A percentile compares a stretch with the other conserved stretches of the same genome.
Conservation (phyloP, 345 rosid genomes). For the Pugionium cornutum region DNA sequence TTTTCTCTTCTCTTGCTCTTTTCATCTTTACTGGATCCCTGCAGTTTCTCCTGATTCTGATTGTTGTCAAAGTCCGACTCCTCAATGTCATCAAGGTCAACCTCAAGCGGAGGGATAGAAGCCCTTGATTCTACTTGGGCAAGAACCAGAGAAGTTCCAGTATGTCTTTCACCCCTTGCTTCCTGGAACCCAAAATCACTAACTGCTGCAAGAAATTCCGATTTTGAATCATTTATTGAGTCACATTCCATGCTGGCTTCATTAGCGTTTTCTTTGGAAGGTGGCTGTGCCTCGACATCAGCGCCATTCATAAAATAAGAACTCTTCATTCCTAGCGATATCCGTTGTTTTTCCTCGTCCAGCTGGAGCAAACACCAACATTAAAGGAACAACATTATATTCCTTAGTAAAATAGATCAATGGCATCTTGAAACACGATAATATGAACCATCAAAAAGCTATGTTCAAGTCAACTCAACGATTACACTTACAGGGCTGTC, state of each 20-base stretch:
- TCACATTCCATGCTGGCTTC: conserved; percentile 48
- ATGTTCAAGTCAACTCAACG: conserved; percentile 1
- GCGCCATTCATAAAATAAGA: conserved; percentile 48
- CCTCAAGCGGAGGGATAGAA: conserved; percentile 79
- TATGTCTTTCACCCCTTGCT: conserved; percentile 45
- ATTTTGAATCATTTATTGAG: conserved; percentile 31
- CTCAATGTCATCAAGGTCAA: conserved; percentile 70
- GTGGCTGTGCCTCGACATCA: conserved; percentile 34
- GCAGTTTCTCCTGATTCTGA: conserved; percentile 41
- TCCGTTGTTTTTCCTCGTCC: conserved; percentile 70
- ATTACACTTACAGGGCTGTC: conserved; percentile 8
- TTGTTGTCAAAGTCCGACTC: conserved; percentile 42
- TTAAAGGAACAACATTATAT: conserved; percentile 13
- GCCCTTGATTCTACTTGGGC: conserved; percentile 73
- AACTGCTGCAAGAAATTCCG: conserved; percentile 28
- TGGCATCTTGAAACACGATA: neutral
- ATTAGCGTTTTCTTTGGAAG: conserved; percentile 46
- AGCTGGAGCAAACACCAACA: conserved; percentile 48
- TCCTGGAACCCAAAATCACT: conserved; percentile 36
- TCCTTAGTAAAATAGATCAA: conserved; percentile 1
- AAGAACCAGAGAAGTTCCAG: conserved; percentile 50
- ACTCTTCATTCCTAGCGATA: conserved; percentile 85
- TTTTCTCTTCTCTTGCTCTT: conserved; percentile 55
- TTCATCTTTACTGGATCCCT: conserved; percentile 42
- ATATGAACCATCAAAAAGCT: conserved; percentile 11